Conservation (phyloP, 208 protist genomes). For the Porcisia deanei region DNA sequence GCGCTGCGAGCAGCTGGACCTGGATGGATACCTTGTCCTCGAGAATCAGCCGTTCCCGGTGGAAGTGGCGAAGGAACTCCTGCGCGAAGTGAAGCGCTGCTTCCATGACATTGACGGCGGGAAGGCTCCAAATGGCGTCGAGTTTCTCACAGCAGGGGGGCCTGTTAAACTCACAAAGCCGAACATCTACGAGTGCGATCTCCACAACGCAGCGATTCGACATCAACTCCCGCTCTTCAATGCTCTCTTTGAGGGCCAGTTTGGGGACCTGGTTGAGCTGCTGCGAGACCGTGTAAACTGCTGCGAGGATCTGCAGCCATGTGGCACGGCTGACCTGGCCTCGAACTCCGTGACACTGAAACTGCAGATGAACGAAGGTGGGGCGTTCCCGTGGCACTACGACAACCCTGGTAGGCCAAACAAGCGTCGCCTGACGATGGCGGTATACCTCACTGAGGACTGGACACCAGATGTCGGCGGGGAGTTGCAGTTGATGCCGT, state of each 20-base stretch:
- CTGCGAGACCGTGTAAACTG: constrained; percentile 32
- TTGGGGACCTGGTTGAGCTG: constrained; percentile 38
- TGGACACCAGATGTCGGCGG: constrained; percentile 39
- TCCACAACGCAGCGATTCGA: constrained; percentile 37
- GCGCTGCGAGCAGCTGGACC: constrained; percentile 38
- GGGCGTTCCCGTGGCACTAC: constrained; percentile 63
- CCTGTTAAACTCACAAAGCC: constrained; percentile 52
- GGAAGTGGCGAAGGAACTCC: constrained; percentile 22
- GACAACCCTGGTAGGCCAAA: constrained; percentile 56
- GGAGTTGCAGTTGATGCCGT: constrained; percentile 47
- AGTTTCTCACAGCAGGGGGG: constrained; percentile 45
- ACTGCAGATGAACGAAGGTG: constrained; percentile 60
- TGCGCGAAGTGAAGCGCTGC: constrained; percentile 35
- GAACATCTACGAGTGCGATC: constrained; percentile 57
- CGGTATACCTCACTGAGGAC: constrained; percentile 51
- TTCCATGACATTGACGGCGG: constrained; percentile 39
- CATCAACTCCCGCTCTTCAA: constrained; percentile 37
- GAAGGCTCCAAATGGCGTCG: constrained; percentile 39
- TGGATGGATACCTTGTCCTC: constrained; percentile 42
- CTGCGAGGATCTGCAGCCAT: constrained; percentile 38
- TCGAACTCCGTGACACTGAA: constrained; percentile 42
- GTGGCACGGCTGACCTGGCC: constrained; percentile 19
- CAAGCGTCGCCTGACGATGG: constrained; percentile 55
- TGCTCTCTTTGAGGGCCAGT: constrained; percentile 33
- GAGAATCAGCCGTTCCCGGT: constrained; percentile 27